These are phyloP conservation scores for Solanum ossicruentum DNA, from an alignment of 257 asterid species.

Conservation along the genomic window DNA sequence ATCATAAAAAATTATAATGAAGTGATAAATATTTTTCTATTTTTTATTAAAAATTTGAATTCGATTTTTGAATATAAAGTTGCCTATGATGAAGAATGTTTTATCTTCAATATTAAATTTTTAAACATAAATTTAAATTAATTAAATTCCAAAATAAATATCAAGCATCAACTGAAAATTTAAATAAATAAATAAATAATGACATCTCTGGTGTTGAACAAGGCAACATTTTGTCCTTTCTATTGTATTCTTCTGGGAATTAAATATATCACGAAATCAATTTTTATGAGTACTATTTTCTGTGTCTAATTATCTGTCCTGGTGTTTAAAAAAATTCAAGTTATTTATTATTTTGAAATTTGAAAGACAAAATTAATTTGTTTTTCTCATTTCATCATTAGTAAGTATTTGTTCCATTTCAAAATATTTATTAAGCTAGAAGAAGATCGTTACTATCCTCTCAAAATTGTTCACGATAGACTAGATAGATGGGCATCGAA, in stretches of 20 bases:
- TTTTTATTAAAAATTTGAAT: neutral
- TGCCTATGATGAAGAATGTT: rapidly evolving
- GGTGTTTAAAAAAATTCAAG: too few species aligned
- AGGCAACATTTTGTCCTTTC: neutral
- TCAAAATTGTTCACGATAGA: too few species aligned
- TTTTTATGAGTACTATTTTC: neutral
- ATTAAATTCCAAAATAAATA: neutral
- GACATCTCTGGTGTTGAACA: neutral
- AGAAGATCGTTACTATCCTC: too few species aligned
- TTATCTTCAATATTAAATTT: neutral
- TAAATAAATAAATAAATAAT: neutral
- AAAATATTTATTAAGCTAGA: too few species aligned
- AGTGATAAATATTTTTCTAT: neutral
- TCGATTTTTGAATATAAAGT: neutral
- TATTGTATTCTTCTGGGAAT: neutral
- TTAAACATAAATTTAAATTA: neutral
- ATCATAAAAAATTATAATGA: rapidly evolving
- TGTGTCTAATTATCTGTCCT: neutral
- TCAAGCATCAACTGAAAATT: neutral
- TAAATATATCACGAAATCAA: neutral
- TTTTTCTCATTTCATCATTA: neutral
- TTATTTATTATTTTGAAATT: too few species aligned
- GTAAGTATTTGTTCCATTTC: too few species aligned
- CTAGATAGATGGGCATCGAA: too few species aligned
- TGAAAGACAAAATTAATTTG: too few species aligned